Base-by-base conservation (phyloP, 257 asterid genomes). In the Primulina eburnea region DNA sequence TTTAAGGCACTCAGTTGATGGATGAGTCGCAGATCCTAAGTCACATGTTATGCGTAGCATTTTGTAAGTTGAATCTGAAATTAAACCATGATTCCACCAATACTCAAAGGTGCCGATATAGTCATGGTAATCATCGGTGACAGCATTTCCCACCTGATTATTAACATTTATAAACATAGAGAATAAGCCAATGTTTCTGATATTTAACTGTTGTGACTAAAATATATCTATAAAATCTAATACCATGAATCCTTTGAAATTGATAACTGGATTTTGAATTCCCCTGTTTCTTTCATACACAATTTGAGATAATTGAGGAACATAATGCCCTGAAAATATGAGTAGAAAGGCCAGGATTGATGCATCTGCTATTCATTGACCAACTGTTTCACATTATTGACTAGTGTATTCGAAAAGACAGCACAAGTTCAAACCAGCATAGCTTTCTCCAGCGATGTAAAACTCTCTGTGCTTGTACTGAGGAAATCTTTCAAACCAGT, bases 41-140 rank as follows among this genome's bases (percentile, higher is more conserved):
- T 85, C 89, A 73, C 99, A 94, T 2, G 84, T 73, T 64, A 57
- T 28, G 33, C 77, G 74, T 37, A 94, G 92, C 76, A 29, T 24
- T 76, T 83, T 87, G 79, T 92, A 94, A 1, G 99, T 92, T 20
- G 96, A 88, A 75, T 94, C 99, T 6, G 99, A 94, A 63, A 94
- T 89, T 35, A 94, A 79, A 71, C 99, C 99, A 67, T 92, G 97
- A 2, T 95, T 94, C 99, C 99, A 94, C 98, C 99, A 94, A 79
- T 89, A 94, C 83, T 94, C 97, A 18, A 94, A 94, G 8, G 99
- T 94, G 78, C 99, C 99, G 72, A 92, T 18, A 1, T 78, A 87
- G 67, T 94, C 98, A 69, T 86, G 84, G 80, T 75, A 83, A 81
- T 94, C 99, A 81, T 94, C 99, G 4, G 88, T 94, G 6, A 92